phyloP scores from a whole-genome alignment of 129 eudicot genomes.

The Artemisia tridentata region DNA sequence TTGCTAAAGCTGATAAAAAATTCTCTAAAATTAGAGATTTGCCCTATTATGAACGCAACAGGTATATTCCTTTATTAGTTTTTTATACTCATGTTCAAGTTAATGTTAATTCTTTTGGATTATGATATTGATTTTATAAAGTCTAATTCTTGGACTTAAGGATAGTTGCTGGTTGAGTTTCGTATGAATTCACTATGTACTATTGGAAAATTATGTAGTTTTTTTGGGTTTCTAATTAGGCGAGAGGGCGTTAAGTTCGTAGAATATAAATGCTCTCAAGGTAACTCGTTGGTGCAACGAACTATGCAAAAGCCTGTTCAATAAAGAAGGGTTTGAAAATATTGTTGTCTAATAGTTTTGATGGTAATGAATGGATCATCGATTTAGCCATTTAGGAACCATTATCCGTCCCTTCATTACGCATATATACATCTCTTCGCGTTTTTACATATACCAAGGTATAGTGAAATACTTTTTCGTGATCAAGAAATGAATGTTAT shows the following conservation, averaged over 20 bases:
- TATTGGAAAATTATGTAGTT: neutral
- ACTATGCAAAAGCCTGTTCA: too few species aligned
- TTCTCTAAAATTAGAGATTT: slow-evolving; percentile 95
- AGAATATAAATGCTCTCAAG: too few species aligned
- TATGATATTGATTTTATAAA: neutral
- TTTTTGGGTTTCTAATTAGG: too few species aligned
- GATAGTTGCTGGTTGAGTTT: too few species aligned
- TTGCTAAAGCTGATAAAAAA: slow-evolving; percentile 90
- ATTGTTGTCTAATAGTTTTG: neutral
- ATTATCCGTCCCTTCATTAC: neutral
- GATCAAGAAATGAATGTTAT: neutral
- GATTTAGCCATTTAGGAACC: neutral
- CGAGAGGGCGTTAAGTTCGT: too few species aligned
- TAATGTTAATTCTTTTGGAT: slow-evolving; percentile 1
- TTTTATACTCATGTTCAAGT: neutral
- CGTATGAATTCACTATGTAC: neutral
- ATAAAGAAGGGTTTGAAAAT: neutral
- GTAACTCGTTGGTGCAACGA: too few species aligned
- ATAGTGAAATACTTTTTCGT: neutral
- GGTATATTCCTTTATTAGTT: slow-evolving; percentile 28
- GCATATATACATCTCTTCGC: neutral
- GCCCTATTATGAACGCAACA: slow-evolving; percentile 89
- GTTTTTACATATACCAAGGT: neutral
- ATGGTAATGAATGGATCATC: neutral
- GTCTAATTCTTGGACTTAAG: neutral